Evolutionary conservation across 352 stramenopile genomes (phyloP), one percentile per base, ranked within the genome.

Genomic region (Halophytophthora polymorphica): DNA sequence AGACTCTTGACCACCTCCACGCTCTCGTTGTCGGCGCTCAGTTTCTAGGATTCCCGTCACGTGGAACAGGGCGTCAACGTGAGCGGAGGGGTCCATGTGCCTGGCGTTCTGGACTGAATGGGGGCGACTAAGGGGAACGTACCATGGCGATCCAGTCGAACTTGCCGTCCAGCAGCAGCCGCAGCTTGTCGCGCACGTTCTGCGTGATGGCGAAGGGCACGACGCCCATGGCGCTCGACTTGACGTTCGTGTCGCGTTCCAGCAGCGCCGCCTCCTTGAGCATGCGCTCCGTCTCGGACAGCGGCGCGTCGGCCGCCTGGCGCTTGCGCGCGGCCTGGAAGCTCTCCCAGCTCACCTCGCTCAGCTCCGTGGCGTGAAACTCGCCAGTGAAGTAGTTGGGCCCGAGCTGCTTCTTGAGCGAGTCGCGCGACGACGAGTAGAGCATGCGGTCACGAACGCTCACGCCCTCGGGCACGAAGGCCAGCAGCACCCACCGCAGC

Each of bases 331-430:
- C 83, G 44, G 82, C 71, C 44, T 85, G 59, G 46, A 93, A 92
- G 44, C 46, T 77, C 53, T 90, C 73, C 53, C 86, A 86, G 48
- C 69, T 92, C 56, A 96, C 70, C n/a, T 95, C 82, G 45, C 57
- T 66, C 61, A 86, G 59, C 38, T 94, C 79, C 2, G 84, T 96
- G 13, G 85, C 86, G 58, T 95, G 84, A 53, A 95, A 93, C 49
- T 96, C 88, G 52, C 83, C 86, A 7, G 88, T 70, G 64, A 96
- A 96, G 66, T 96, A 96, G 47, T 92, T 92, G n/a, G 88, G 58
- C 12, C 88, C 88, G 45, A 96, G 74, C 47, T 94, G 83, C 57
- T 94, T 92, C 66, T 95, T 94, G 39, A 96, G 67, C 70, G 86
- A 93, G 28, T 96, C 84, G 37, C 88, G 83, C 44, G 88, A 93